Evolutionary conservation across 192 early-diverging fungal genomes (phyloP).

Genomic region (Entrophospora sp.): DNA sequence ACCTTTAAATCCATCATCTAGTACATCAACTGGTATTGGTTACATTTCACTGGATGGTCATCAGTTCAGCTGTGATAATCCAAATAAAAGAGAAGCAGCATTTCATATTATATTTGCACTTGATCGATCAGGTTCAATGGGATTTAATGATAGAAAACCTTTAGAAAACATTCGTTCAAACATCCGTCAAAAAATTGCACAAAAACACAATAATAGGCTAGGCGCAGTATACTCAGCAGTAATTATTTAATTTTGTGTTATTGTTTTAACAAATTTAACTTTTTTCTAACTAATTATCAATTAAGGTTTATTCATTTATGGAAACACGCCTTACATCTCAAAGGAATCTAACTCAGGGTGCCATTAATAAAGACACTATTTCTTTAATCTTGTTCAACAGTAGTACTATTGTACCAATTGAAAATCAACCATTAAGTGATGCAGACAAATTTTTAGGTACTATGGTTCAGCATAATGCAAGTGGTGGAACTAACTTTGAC

Average conservation of each 20-base stretch:
- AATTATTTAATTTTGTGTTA: background rate
- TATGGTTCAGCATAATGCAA: slow-evolving; percentile 6
- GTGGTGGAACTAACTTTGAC: slow-evolving; percentile 13
- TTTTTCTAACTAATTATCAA: background rate
- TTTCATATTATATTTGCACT: slow-evolving; percentile 22
- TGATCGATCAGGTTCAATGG: slow-evolving; percentile 21
- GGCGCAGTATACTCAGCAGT: slow-evolving; percentile 19
- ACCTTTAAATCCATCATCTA: background rate
- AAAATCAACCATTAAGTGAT: slow-evolving; percentile 1
- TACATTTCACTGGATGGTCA: slow-evolving; percentile 22
- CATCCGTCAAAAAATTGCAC: background rate
- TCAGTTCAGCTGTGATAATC: slow-evolving; percentile 17
- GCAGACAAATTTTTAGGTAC: background rate
- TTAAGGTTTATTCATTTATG: slow-evolving; percentile 12
- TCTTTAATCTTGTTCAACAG: slow-evolving; percentile 19
- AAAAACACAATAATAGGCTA: slow-evolving; percentile 17
- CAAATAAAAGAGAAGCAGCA: background rate
- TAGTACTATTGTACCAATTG: background rate
- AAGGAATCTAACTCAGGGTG: too few species aligned
- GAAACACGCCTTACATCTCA: slow-evolving; percentile 4
- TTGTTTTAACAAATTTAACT: background rate
- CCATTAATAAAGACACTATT: background rate
- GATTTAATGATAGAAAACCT: slow-evolving; percentile 1
- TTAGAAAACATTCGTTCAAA: background rate
- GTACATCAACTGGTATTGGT: background rate